Base-by-base conservation (phyloP, 805 yeast species). In the Komagataella ulmi region DNA sequence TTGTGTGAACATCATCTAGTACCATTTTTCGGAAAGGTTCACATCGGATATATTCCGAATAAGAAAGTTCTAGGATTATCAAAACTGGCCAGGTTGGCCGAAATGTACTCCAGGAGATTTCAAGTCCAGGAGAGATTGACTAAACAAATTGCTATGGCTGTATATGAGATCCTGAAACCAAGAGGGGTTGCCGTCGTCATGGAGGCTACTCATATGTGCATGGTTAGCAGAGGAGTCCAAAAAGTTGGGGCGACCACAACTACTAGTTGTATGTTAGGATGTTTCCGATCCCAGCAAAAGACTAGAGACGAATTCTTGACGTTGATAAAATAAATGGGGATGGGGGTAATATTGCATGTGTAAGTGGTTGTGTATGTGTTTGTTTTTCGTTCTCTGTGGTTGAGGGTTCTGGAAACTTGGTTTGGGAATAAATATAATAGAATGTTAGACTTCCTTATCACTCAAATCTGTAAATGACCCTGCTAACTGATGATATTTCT, bases 101-200 rank as follows among this genome's bases (percentile, higher is more conserved):
- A 93, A 65, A 89, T 93, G 97, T 93, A 89, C 63, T 77, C 96
- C 4, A 80, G 98, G 68, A 77, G 99, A 60, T 77, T 93, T 59
- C 99, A 93, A 69, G 99, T 93, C n/a, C 99, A 93, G 68, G 99
- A 93, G 65, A 76, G 99, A 57, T 75, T 93, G 55, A 93, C 99
- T 10, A 93, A 93, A 66, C 99, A 93, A 67, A 90, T 93, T 51
- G 98, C 99, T 36, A 87, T 89, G 85, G 97, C 98, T 1, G 69
- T 93, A 52, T 81, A 84, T 65, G 97, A 89, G 62, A 87, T 90
- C 54, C 74, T 93, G 61, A 83, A 85, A 61, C 99, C 99, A 17
- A 78, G 90, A 61, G 99, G 99, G 55, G 99, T 93, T 7, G 99
- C 98, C 1, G 99, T 93, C 45, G 98, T 93, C 24, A 89, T 93